A percentile compares a stretch with the other conserved stretches of the same genome.
Conservation (phyloP, 768 basidiomycete species). For the Psilocybe azurescens region DNA sequence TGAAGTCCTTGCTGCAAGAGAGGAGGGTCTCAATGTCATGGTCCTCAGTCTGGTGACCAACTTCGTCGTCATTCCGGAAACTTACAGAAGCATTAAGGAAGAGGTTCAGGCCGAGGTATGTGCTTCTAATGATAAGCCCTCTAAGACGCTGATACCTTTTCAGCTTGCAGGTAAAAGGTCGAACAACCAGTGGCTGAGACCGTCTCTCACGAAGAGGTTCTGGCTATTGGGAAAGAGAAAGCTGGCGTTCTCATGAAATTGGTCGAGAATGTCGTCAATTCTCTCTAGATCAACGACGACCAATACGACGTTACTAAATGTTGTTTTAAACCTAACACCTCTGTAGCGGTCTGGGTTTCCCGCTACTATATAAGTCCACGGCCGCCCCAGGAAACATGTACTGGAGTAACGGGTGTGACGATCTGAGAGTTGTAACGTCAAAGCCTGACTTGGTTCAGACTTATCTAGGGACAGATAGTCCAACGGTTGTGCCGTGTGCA, state of each 20-base stretch:
- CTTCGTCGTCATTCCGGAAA: slow-evolving; percentile 74
- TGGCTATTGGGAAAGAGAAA: slow-evolving; percentile 66
- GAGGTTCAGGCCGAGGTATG: slow-evolving; percentile 81
- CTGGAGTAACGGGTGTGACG: no score
- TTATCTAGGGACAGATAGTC: no score
- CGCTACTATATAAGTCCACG: no score
- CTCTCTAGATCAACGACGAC: slow-evolving; percentile 9
- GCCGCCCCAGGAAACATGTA: no score
- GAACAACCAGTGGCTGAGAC: slow-evolving; percentile 44
- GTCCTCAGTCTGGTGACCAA: slow-evolving; percentile 89
- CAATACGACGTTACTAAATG: background rate
- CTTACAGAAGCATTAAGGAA: slow-evolving; percentile 69
- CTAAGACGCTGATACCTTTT: slow-evolving; percentile 1
- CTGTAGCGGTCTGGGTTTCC: no score
- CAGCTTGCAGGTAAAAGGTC: slow-evolving; percentile 68
- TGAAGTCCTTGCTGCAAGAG: slow-evolving; percentile 81
- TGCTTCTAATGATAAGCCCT: slow-evolving; percentile 2
- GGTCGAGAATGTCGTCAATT: slow-evolving; percentile 66
- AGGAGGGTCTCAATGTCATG: slow-evolving; percentile 76
- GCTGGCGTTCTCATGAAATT: slow-evolving; percentile 74
- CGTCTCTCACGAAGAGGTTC: slow-evolving; percentile 83
- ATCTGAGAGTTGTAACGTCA: no score
- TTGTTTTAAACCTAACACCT: background rate
- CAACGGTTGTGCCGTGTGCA: no score
- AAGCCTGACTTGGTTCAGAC: no score